A percentile compares a stretch with the other conserved stretches of the same genome.
Conservation (phyloP, 192 early-diverging fungal species). For the Entomortierella parvispora region DNA sequence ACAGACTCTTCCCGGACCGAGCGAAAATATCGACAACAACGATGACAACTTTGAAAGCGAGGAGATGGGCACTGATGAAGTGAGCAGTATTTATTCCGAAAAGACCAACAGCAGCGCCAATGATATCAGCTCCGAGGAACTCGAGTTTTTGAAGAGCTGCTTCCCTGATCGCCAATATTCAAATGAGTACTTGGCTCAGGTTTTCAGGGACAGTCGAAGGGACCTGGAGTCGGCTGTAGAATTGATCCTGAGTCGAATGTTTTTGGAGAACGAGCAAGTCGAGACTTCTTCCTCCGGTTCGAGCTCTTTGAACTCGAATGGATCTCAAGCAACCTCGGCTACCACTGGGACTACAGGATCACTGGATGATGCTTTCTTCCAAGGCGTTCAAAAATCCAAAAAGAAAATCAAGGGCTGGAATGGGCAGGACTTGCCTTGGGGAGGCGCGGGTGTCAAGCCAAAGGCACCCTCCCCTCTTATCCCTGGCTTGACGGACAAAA, state of each 20-base stretch:
- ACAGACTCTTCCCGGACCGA: neutral
- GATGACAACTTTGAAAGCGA: neutral
- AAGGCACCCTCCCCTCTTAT: neutral
- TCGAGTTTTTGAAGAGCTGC: conserved; percentile 44
- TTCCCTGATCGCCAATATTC: conserved; percentile 40
- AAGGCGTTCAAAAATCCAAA: conserved; percentile 9
- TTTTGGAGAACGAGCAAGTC: conserved; percentile 45
- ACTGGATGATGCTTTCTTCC: conserved; percentile 35
- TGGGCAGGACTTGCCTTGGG: conserved; percentile 13
- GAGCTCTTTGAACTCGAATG: conserved; percentile 21
- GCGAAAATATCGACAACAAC: neutral
- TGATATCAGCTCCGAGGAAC: conserved; percentile 23
- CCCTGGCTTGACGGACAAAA: conserved; percentile 6
- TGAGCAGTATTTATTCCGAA: neutral
- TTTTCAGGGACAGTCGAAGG: conserved; percentile 23
- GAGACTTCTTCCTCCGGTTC: conserved; percentile 43
- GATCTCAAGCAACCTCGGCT: conserved; percentile 4
- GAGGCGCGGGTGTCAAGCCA: conserved; percentile 1
- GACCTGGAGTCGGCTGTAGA: conserved; percentile 40
- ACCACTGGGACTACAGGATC: conserved; percentile 13
- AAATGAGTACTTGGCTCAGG: conserved; percentile 33
- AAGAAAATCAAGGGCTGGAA: conserved; percentile 8
- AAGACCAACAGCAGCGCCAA: neutral
- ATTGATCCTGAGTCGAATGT: conserved; percentile 44
- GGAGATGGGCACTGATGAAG: neutral